phyloP scores from a whole-genome alignment of 2,329 filamentous ascomycete genomes.

The Capronia americana region DNA sequence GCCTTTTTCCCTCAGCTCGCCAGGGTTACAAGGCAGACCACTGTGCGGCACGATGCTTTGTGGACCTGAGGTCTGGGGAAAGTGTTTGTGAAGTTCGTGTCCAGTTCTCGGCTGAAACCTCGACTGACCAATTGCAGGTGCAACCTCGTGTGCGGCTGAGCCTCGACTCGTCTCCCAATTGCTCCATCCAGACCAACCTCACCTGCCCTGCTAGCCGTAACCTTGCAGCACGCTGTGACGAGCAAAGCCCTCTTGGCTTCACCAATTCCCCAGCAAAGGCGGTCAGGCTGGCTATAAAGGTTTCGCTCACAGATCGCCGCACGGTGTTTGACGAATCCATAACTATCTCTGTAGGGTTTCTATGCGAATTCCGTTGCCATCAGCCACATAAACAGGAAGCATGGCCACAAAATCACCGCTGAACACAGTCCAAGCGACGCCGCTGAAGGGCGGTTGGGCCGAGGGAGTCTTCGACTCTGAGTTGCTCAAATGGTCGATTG shows the following conservation, averaged over 20 bases:
- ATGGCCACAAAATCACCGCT: constrained; percentile 4
- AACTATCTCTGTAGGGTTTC: not conserved
- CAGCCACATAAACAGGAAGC: not conserved
- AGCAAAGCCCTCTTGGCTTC: not conserved
- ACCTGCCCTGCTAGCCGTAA: not conserved
- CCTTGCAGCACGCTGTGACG: not conserved
- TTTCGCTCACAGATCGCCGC: not conserved
- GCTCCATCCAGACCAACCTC: not conserved
- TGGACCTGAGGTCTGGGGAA: not conserved
- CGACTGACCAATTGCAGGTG: constrained; percentile 1
- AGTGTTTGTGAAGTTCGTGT: constrained; percentile 4
- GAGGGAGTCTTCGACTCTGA: constrained; percentile 32
- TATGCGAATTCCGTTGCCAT: no score
- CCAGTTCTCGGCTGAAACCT: not conserved
- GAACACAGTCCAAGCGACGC: not conserved
- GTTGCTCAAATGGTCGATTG: constrained; percentile 28
- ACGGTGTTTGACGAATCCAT: not conserved
- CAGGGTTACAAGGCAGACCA: not conserved
- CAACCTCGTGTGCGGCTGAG: not conserved
- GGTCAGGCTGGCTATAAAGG: not conserved
- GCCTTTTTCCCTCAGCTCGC: constrained; percentile 1
- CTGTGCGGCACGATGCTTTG: not conserved
- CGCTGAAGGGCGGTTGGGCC: constrained; percentile 26
- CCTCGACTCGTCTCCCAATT: not conserved
- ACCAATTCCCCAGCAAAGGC: not conserved